Conservation (phyloP, 495 filamentous ascomycete genomes). For the Alectoria sarmentosa region DNA sequence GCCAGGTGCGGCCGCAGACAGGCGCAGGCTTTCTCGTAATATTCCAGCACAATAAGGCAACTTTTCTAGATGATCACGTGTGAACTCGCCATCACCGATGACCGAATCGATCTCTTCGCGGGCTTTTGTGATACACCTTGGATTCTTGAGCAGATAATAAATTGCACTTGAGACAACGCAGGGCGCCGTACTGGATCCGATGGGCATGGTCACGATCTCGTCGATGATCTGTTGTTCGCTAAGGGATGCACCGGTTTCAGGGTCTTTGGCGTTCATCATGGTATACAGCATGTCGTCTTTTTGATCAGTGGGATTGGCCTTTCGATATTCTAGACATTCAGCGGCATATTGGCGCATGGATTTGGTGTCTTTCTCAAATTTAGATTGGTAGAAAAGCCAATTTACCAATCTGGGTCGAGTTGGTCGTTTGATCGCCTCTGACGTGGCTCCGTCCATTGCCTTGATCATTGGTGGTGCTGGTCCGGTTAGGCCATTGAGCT, state of each 20-base stretch:
- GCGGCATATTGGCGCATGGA: slow-evolving; percentile 50
- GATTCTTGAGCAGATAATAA: slow-evolving; percentile 41
- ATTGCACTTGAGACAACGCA: slow-evolving; percentile 40
- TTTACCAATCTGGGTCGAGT: slow-evolving; percentile 37
- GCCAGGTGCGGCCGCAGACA: slow-evolving; percentile 56
- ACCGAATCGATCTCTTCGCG: slow-evolving; percentile 40
- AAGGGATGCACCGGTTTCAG: slow-evolving; percentile 57
- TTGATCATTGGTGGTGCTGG: slow-evolving; percentile 33
- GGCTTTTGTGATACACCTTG: slow-evolving; percentile 32
- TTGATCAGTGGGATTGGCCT: slow-evolving; percentile 45
- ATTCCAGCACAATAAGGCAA: slow-evolving; percentile 59
- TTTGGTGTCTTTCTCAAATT: slow-evolving; percentile 51
- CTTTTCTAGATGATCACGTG: slow-evolving; percentile 52
- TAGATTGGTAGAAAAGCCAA: slow-evolving; percentile 36
- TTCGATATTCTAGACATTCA: slow-evolving; percentile 51
- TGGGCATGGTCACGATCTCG: slow-evolving; percentile 53
- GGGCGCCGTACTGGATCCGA: slow-evolving; percentile 40
- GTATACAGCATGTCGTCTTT: slow-evolving; percentile 66
- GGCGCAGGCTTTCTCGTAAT: slow-evolving; percentile 65
- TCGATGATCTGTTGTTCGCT: slow-evolving; percentile 55
- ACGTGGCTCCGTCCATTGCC: slow-evolving; percentile 37
- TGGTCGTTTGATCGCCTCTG: slow-evolving; percentile 38
- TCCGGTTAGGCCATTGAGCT: slow-evolving; percentile 31
- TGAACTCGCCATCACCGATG: slow-evolving; percentile 32
- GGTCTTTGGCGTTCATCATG: slow-evolving; percentile 60